Percentiles rank a stretch among this genome's conserved stretches.
phyloP scores from a whole-genome alignment of 495 filamentous ascomycete genomes.

The Extremus antarcticus region DNA sequence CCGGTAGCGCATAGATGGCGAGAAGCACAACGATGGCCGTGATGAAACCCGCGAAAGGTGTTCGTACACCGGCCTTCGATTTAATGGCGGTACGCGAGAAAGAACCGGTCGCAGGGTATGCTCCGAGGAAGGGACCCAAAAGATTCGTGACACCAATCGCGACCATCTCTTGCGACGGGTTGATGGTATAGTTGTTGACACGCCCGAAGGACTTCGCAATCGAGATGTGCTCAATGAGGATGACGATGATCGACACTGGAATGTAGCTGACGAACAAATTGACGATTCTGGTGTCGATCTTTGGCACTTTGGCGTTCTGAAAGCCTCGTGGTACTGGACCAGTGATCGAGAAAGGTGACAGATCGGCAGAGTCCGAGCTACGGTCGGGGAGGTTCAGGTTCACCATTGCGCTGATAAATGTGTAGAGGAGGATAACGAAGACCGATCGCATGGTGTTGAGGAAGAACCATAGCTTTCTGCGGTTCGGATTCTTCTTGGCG shows the following conservation, averaged over 20 bases:
- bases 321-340: conserved; percentile 71
- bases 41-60: conserved; percentile 83
- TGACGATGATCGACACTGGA: conserved; percentile 77
- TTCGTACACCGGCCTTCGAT: conserved; percentile 91
- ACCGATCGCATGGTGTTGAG: conserved; percentile 75
- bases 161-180: conserved; percentile 93
- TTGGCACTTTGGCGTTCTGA: conserved; percentile 66
- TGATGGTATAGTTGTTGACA: conserved; percentile 96
- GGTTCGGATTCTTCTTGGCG: conserved; percentile 58
- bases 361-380: conserved; percentile 1
- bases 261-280: conserved; percentile 50
- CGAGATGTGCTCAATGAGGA: conserved; percentile 75
- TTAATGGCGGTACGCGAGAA: conserved; percentile 98
- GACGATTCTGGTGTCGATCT: conserved; percentile 53
- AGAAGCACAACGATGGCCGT: conserved; percentile 81
- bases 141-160: conserved; percentile 90
- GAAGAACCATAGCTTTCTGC: conserved; percentile 76
- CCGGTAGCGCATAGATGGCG: conserved; percentile 87
- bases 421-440: conserved; percentile 89
- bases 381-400: conserved; percentile 39
- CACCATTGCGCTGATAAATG: conserved; percentile 76
- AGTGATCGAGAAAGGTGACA: conserved; percentile 56
- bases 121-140: conserved; percentile 86
- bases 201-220: conserved; percentile 97
- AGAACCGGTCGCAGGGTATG: conserved; percentile 88